Evolutionary conservation across 768 basidiomycete genomes (phyloP).

Genomic region (Psilocybe tampanensis): DNA sequence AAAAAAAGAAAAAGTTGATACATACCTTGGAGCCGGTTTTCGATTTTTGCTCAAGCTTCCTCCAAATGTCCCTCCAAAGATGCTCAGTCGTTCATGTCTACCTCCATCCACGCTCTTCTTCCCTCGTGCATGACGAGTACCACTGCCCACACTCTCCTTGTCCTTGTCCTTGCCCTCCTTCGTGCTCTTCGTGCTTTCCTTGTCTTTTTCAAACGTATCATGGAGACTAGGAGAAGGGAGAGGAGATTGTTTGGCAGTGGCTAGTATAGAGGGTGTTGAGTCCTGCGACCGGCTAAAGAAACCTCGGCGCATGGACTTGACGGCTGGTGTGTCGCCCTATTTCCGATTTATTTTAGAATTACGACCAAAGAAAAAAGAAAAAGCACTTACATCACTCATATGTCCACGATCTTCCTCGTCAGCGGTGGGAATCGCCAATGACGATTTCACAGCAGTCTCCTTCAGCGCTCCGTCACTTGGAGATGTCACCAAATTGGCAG

Average conservation of each 20-base stretch:
- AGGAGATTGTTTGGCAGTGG: constrained; percentile 16
- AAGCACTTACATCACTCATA: constrained; percentile 67
- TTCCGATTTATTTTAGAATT: background rate
- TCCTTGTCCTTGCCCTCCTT: constrained; percentile 29
- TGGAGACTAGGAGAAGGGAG: constrained; percentile 30
- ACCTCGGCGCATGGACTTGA: constrained; percentile 46
- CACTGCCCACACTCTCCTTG: constrained; percentile 32
- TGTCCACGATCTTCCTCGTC: constrained; percentile 55
- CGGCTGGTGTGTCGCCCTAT: constrained; percentile 54
- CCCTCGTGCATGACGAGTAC: constrained; percentile 40
- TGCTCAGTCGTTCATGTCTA: constrained; percentile 70
- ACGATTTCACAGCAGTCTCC: constrained; percentile 36
- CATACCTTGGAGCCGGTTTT: constrained; percentile 80
- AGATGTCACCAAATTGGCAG: constrained; percentile 54
- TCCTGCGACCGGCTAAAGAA: constrained; percentile 68
- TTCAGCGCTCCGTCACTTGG: constrained; percentile 65
- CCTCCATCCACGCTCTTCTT: constrained; percentile 54
- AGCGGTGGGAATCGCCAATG: constrained; percentile 27
- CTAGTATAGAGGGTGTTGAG: constrained; percentile 26
- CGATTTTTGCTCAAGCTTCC: constrained; percentile 65
- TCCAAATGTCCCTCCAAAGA: constrained; percentile 73
- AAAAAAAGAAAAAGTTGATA: background rate
- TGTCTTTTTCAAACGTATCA: constrained; percentile 32
- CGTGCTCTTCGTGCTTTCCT: constrained; percentile 8
- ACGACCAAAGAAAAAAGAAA: background rate